Base-by-base conservation (phyloP, 2,329 filamentous ascomycete species). In the Arthroderma sp. region DNA sequence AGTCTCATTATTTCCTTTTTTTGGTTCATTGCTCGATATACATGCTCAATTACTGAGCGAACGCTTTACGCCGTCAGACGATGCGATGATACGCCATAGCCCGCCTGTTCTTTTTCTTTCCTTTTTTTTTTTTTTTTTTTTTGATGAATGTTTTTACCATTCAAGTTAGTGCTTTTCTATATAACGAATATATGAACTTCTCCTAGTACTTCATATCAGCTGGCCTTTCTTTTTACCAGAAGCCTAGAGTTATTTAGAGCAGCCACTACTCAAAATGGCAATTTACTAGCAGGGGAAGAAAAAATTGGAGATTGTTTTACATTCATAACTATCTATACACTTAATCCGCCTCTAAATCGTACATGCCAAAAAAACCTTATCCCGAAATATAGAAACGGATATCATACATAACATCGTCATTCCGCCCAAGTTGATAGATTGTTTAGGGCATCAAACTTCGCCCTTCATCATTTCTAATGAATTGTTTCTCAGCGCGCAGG, bases 401-500 rank as follows among this genome's bases (percentile, higher is more conserved):
- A 38, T 34, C 15, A 34, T 38, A 38, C 29, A 38, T 34, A 34
- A 34, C 32, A 38, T 27, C 36, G 29, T 15, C 36, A 6, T 39
- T 29, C 29, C 4, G 22, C 29, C 11, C 5, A 39, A 4, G 27
- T 6, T 8, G 6, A 39, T 29, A 29, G 9, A 34, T n/a, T 22
- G n/a, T 11, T 38, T 22, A 47, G 6, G 31, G 37, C 33, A 44
- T 11, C 38, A 44, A 34, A 8, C 11, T 28, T 27, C 46, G 42
- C 38, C 55, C 56, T 38, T 57, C 44, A 29, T 58, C 54, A 29
- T 54, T 22, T 22, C 15, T 53, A 22, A 58, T 58, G 62, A 62
- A 65, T 30, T 57, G 54, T 40, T 55, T 66, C 61, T 80, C 78
- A 1, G 82, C 83, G 54, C 83, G 74, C 48, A 88, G 71, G 50